Conservation (phyloP, 345 rosid species). For the Abelmoschus esculentus region DNA sequence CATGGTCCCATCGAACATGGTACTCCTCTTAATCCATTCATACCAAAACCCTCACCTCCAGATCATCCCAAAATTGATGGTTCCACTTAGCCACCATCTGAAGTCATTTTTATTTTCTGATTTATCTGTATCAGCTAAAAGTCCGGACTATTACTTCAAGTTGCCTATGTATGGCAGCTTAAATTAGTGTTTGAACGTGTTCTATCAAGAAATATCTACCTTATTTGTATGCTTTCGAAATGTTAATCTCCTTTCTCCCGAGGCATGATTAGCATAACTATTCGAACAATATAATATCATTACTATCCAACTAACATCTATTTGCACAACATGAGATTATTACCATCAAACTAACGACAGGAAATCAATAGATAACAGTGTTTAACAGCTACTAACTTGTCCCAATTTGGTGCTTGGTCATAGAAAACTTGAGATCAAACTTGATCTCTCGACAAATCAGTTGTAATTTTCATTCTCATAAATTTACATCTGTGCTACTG, state of each 20-base stretch:
- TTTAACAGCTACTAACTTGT: not conserved
- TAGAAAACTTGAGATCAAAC: not conserved
- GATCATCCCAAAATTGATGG: slow-evolving; percentile 16
- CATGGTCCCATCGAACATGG: slow-evolving; percentile 66
- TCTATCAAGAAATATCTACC: slow-evolving; percentile 3
- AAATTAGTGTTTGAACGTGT: not conserved
- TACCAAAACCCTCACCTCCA: slow-evolving; percentile 48
- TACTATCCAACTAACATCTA: not conserved
- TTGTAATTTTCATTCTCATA: not conserved
- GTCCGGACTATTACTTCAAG: not conserved
- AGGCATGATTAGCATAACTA: not conserved
- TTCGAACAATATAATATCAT: not conserved
- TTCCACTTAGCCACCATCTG: slow-evolving; percentile 6
- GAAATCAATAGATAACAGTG: not conserved
- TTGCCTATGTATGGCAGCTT: not conserved
- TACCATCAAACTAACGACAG: not conserved
- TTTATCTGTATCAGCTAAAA: not conserved
- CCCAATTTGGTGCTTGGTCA: not conserved
- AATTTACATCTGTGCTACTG: not conserved
- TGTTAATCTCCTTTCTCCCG: not conserved
- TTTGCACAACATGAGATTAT: not conserved
- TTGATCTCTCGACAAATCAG: not conserved
- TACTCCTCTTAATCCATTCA: slow-evolving; percentile 54
- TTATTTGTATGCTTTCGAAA: not conserved
- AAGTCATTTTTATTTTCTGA: not conserved